These are phyloP conservation scores for Alternaria triticimaculans DNA, from an alignment of 2,329 filamentous ascomycete genomes.

Conservation along the genomic window DNA sequence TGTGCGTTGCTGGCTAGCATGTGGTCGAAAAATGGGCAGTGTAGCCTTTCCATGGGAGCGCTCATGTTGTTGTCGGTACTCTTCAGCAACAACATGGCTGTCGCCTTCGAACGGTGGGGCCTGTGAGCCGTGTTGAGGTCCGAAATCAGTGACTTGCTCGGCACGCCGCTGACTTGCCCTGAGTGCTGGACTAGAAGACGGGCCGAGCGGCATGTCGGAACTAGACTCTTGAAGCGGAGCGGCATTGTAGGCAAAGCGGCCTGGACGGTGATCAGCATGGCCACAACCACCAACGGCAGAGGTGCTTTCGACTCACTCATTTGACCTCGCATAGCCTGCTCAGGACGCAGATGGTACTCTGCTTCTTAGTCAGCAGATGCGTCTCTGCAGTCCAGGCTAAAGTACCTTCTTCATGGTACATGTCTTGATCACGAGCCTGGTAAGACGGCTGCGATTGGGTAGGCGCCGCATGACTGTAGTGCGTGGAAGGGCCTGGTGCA, in stretches of 20 bases:
- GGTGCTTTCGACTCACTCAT: slow-evolving; percentile 9
- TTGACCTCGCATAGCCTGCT: slow-evolving; percentile 4
- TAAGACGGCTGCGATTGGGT: slow-evolving; percentile 11
- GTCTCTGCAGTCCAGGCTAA: neutral
- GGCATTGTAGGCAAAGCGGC: slow-evolving; percentile 33
- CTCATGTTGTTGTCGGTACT: neutral
- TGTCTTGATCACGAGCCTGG: neutral
- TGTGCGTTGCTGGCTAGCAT: neutral
- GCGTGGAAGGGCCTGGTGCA: slow-evolving; percentile 27
- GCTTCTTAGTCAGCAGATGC: neutral
- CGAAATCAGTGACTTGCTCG: neutral
- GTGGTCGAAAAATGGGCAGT: neutral
- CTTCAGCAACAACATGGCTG: neutral
- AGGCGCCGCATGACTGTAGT: slow-evolving; percentile 2
- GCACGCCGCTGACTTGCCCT: slow-evolving; percentile 44
- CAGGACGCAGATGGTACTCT: slow-evolving; percentile 5
- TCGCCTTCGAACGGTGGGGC: neutral
- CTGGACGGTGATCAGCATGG: slow-evolving; percentile 12
- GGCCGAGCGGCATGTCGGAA: slow-evolving; percentile 36
- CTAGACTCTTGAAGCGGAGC: slow-evolving; percentile 29
- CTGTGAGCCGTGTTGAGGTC: neutral
- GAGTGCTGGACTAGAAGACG: slow-evolving; percentile 52
- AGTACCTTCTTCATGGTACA: neutral
- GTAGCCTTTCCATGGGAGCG: neutral
- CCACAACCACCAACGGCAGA: neutral